Evolutionary conservation across 2,329 filamentous ascomycete genomes (phyloP).

Genomic region (Microsporum canis): DNA sequence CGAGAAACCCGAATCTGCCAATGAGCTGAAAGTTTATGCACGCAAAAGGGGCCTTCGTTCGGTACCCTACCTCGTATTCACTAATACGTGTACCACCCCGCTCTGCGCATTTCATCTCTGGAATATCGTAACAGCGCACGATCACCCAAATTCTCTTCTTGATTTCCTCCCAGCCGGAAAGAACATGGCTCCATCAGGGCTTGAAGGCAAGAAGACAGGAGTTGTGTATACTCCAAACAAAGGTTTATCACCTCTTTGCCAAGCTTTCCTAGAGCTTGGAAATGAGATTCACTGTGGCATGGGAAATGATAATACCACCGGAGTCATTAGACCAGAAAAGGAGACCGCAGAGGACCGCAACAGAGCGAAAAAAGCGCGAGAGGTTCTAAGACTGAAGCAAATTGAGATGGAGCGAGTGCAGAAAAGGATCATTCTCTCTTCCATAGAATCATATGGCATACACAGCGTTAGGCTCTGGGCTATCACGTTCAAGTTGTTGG

Average conservation of each 20-base stretch:
- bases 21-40: constrained; percentile 20
- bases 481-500: constrained; percentile 22
- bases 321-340: neutral
- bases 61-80: constrained; percentile 26
- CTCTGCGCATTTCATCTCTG: constrained; percentile 22
- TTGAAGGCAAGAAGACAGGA: constrained; percentile 15
- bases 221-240: constrained; percentile 23
- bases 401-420: constrained; percentile 19
- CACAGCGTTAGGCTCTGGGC: constrained; percentile 21
- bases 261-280: constrained; percentile 16
- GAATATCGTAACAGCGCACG: constrained; percentile 22
- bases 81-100: constrained; percentile 18
- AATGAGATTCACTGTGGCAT: neutral
- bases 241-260: constrained; percentile 14
- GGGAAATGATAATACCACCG: neutral
- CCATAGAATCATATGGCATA: constrained; percentile 19
- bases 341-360: constrained; percentile 7
- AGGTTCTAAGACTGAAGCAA: constrained; percentile 18
- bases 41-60: constrained; percentile 27
- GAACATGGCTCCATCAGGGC: constrained; percentile 16
- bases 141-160: constrained; percentile 21
- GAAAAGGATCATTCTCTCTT: constrained; percentile 23
- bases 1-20: neutral
- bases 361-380: constrained; percentile 13
- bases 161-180: constrained; percentile 23